Percentiles rank a stretch among this genome's conserved stretches.
Conservation (phyloP, 345 rosid species). For the Turnera subulata region DNA sequence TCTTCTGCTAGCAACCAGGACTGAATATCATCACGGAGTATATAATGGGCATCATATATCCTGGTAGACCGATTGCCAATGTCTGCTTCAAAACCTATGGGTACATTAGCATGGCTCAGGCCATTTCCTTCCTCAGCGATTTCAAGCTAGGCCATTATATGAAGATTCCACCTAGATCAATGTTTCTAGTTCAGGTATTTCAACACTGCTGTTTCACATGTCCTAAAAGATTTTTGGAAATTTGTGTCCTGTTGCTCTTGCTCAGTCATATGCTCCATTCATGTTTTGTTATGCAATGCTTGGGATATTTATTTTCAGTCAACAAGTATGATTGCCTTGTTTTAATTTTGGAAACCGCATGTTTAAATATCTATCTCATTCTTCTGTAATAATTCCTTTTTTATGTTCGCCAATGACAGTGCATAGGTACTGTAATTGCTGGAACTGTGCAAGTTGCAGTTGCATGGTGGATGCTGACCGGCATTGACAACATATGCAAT, state of each 20-base stretch:
- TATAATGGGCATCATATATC: conserved; percentile 50
- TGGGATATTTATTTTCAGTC: no score
- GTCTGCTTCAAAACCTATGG: conserved; percentile 29
- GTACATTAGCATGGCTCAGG: conserved; percentile 19
- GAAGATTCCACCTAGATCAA: conserved; percentile 17
- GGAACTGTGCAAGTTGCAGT: conserved; percentile 47
- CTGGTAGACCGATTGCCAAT: conserved; percentile 60
- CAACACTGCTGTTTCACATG: neutral
- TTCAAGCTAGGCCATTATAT: conserved; percentile 20
- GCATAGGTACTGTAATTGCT: conserved; percentile 46
- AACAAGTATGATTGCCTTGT: no score
- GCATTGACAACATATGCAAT: conserved; percentile 49
- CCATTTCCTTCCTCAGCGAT: conserved; percentile 12
- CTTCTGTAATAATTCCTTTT: neutral
- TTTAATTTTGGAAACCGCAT: neutral
- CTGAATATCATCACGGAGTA: conserved; percentile 57
- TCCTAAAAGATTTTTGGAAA: no score
- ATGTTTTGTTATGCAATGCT: no score
- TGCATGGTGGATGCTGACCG: conserved; percentile 47
- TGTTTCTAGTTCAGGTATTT: conserved; percentile 17
- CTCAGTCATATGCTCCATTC: no score
- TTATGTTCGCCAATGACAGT: conserved; percentile 13
- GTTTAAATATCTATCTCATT: neutral
- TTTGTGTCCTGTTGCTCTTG: no score
- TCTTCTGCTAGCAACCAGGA: conserved; percentile 39